phyloP scores from a whole-genome alignment of 1,284 basidiomycete genomes.

The Microbotryum lychnidis-dioicae region DNA sequence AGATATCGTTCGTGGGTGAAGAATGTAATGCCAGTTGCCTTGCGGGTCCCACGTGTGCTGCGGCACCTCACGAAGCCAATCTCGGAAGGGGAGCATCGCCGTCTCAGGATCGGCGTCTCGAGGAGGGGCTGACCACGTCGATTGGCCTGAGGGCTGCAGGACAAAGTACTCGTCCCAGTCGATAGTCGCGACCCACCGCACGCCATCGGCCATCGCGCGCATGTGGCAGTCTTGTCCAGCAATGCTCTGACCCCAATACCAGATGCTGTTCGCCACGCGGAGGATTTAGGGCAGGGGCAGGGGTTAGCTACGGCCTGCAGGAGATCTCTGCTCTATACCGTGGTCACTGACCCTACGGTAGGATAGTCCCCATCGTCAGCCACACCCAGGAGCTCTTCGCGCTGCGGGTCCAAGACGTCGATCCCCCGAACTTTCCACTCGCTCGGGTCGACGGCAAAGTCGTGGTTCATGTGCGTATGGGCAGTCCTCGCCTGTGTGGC shows the following conservation, averaged over 20 bases:
- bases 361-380: too few species aligned
- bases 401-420: background rate
- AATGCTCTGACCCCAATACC: slow-evolving; percentile 6
- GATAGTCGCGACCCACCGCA: slow-evolving; percentile 1
- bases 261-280: too few species aligned
- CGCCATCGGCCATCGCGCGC: slow-evolving; percentile 3
- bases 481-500: background rate
- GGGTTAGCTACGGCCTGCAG: too few species aligned
- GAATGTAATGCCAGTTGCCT: background rate
- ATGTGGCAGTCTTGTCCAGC: slow-evolving; percentile 8
- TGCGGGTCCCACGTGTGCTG: background rate
- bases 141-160: background rate
- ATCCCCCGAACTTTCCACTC: slow-evolving; percentile 6
- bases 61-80: background rate
- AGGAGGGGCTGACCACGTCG: background rate
- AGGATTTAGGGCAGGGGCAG: too few species aligned
- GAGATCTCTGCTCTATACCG: too few species aligned
- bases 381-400: too few species aligned
- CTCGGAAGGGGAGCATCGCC: background rate
- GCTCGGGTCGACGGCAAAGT: slow-evolving; percentile 1
- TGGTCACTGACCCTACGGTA: too few species aligned
- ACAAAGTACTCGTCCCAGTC: slow-evolving; percentile 12
- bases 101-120: background rate
- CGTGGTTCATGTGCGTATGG: background rate
- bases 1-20: background rate